Evolutionary conservation across 208 protist species (phyloP).

Genomic region (Leishmania turanica): DNA sequence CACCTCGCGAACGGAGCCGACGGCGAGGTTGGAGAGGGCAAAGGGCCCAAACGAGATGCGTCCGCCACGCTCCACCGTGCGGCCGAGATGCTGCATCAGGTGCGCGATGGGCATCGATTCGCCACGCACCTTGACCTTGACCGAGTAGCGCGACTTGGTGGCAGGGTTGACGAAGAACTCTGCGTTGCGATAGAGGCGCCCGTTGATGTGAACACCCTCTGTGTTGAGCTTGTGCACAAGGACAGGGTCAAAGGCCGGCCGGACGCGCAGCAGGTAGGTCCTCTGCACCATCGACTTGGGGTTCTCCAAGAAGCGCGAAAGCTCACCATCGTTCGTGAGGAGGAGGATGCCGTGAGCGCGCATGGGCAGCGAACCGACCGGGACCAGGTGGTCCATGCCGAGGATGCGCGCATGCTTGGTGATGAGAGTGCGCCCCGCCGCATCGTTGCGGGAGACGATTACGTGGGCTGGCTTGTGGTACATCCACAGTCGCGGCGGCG

Average conservation of each 20-base stretch:
- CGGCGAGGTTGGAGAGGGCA: constrained; percentile 66
- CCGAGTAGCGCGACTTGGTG: constrained; percentile 74
- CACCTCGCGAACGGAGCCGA: constrained; percentile 86
- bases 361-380: constrained; percentile 87
- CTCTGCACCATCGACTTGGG: constrained; percentile 78
- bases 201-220: constrained; percentile 84
- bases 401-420: constrained; percentile 82
- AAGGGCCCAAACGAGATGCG: constrained; percentile 89
- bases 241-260: constrained; percentile 81
- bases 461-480: constrained; percentile 91
- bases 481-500: constrained; percentile 85
- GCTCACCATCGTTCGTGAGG: constrained; percentile 91
- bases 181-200: constrained; percentile 49
- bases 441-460: constrained; percentile 82
- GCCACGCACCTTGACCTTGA: constrained; percentile 85
- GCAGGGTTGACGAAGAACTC: constrained; percentile 89
- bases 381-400: constrained; percentile 88
- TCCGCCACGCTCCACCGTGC: constrained; percentile 78
- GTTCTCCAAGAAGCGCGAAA: constrained; percentile 81
- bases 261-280: constrained; percentile 86
- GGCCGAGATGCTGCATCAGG: constrained; percentile 85
- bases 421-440: constrained; percentile 72
- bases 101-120: constrained; percentile 77
- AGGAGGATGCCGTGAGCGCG: constrained; percentile 82
- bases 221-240: constrained; percentile 89